These are phyloP conservation scores for Fusarium brevicatenulatum DNA, from an alignment of 2,329 filamentous ascomycete genomes.

Conservation along the genomic window DNA sequence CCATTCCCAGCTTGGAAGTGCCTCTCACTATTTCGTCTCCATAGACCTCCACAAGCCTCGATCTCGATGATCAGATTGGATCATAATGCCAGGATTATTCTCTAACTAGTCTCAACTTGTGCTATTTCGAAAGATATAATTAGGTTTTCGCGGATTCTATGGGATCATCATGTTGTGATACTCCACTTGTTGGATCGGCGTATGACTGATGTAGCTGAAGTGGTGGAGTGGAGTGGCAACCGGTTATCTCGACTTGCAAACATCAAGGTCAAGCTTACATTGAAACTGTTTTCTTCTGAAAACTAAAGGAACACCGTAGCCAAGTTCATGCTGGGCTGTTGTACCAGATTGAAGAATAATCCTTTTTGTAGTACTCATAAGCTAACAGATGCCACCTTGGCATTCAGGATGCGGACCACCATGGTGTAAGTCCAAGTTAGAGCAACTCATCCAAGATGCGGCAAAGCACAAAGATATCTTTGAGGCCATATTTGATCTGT, in stretches of 20 bases:
- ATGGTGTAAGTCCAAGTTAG: neutral
- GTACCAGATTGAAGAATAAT: neutral
- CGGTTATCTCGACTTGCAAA: neutral
- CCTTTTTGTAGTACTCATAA: neutral
- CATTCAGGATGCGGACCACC: neutral
- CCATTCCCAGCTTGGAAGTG: neutral
- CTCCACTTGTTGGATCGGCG: constrained; percentile 7
- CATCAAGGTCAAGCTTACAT: neutral
- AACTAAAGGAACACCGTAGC: neutral
- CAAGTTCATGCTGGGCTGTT: neutral
- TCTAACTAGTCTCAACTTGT: neutral
- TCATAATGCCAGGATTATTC: neutral
- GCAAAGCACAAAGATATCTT: neutral
- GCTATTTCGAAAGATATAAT: neutral
- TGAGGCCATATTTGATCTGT: rapidly evolving
- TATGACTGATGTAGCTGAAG: constrained; percentile 1
- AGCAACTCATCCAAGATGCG: neutral
- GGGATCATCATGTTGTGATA: neutral
- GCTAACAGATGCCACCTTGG: neutral
- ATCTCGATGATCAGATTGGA: neutral
- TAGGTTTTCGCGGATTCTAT: neutral
- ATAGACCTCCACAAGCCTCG: neutral
- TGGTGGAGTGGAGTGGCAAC: neutral
- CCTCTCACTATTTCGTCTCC: neutral
- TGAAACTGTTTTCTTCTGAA: rapidly evolving